These are phyloP conservation scores for Aspergillus eucalypticola DNA, from an alignment of 2,329 filamentous ascomycete species.

Conservation along the genomic window DNA sequence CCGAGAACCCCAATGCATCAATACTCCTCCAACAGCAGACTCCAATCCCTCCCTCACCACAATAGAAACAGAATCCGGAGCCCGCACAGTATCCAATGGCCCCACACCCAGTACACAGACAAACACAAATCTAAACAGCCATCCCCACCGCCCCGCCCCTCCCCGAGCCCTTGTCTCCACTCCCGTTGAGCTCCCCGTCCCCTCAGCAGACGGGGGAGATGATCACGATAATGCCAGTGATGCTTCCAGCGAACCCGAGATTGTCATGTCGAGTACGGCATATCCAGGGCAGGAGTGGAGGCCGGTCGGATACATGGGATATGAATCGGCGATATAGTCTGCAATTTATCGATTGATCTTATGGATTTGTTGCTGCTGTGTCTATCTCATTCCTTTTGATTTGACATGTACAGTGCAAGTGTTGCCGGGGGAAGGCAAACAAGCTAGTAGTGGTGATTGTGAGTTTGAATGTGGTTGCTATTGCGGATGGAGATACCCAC, in stretches of 20 bases:
- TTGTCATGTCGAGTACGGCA: conserved; percentile 50
- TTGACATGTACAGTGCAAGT: too few species aligned
- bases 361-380: too few species aligned
- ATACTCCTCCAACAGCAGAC: background rate
- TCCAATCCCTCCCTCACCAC: background rate
- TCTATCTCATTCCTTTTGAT: accelerated
- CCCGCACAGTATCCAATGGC: too few species aligned
- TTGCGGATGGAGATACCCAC: too few species aligned
- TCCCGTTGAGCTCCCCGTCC: conserved; percentile 38
- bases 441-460: too few species aligned
- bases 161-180: conserved; percentile 24
- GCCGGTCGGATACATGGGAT: conserved; percentile 29
- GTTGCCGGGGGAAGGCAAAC: too few species aligned
- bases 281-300: conserved; percentile 53
- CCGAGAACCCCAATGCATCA: too few species aligned
- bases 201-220: conserved; percentile 38
- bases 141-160: conserved; percentile 26
- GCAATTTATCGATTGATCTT: too few species aligned
- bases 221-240: conserved; percentile 41
- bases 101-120: background rate
- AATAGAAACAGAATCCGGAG: background rate
- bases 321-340: background rate
- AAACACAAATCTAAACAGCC: background rate
- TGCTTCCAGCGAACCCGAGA: conserved; percentile 44
- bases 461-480: too few species aligned